Conservation (phyloP, 306 rosid genomes). For the Gynostemma pentaphyllum region DNA sequence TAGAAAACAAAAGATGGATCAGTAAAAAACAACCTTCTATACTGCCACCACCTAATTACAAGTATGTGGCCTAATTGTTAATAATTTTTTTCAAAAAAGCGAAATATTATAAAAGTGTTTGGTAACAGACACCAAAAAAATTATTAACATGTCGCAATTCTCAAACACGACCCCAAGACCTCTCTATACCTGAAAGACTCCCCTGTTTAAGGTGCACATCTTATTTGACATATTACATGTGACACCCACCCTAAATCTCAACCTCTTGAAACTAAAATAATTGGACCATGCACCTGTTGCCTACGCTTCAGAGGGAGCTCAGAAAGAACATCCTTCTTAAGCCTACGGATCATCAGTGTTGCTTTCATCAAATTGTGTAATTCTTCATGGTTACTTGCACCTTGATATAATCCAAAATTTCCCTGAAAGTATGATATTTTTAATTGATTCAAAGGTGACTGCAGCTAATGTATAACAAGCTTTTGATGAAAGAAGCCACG, state of each 20-base stretch:
- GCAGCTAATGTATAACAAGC: background rate
- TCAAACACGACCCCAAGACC: no score
- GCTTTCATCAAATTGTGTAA: conserved; percentile 92
- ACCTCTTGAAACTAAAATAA: background rate
- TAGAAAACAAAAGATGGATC: no score
- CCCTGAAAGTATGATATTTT: conserved; percentile 35
- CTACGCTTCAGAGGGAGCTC: conserved; percentile 93
- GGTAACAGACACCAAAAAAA: no score
- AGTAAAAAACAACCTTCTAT: no score
- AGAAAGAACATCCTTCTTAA: conserved; percentile 82
- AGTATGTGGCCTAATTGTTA: no score
- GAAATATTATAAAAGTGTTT: no score
- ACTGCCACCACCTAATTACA: no score
- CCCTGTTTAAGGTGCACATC: no score
- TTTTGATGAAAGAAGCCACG: conserved; percentile 13
- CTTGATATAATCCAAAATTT: conserved; percentile 77
- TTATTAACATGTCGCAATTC: no score
- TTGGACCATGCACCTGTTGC: conserved; percentile 51
- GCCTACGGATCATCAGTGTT: conserved; percentile 89
- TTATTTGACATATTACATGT: no score
- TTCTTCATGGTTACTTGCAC: conserved; percentile 97
- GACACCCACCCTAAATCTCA: background rate
- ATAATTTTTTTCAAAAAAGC: no score
- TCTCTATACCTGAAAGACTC: no score
- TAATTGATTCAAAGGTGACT: conserved; percentile 9